Evolutionary conservation across 139 green algal genomes (phyloP), one percentile per base, ranked within the genome.

Genomic region (Tetraselmis chui): DNA sequence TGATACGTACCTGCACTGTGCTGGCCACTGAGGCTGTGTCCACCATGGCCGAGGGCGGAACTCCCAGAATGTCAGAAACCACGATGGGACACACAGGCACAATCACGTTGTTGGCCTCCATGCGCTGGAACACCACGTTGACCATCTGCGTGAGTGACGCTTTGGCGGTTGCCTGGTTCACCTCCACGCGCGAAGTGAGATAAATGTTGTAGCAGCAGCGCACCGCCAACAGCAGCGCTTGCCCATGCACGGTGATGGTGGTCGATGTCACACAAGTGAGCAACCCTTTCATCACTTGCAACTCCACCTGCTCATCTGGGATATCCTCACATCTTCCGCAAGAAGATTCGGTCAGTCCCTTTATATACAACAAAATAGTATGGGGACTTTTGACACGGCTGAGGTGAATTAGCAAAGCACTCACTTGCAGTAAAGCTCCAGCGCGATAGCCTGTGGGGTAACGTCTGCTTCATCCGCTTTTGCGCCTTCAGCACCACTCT

Each of bases 121-220:
- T 96, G 32, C 97, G 89, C 86, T 96, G 93, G 84, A 99, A 98
- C 31, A 98, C 94, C 45, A 98, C 89, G 76, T 96, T 97, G 23
- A 99, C 87, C 92, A 98, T 99, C 92, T 99, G 96, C 29, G 93
- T 99, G 22, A 99, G 89, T 24, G 92, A 92, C 0, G 96, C 97
- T 85, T 98, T 98, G 31, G 97, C 97, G 0, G 95, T 98, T 32
- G 88, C 93, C 86, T 98, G 95, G 84, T 97, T 99, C 31, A 95
- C 90, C 25, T 97, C 91, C 11, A 79, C 90, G 76, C 92, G 88
- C 58, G 86, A 92, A 89, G 94, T 93, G 30, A 98, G 84, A 91
- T 95, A 98, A 81, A 99, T 96, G 88, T 99, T 98, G 92, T 98
- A 99, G 87, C 91, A 97, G 23, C 94, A 96, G 29, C 95, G 90